phyloP scores from a whole-genome alignment of 1,139 yeast species.

The Diutina ranongensis region DNA sequence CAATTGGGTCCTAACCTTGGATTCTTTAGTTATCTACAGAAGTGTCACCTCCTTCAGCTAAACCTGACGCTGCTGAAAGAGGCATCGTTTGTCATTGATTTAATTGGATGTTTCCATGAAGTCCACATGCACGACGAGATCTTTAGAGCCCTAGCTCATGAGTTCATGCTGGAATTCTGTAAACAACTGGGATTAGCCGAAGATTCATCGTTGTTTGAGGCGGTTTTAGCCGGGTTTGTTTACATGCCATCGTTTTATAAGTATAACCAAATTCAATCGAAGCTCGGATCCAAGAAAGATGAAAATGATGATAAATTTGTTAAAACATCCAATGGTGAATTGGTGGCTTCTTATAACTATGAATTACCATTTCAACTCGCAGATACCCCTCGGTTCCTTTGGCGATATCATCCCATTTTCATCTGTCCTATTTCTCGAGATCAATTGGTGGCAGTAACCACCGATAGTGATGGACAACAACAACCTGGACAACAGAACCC shows the following conservation, averaged over 20 bases:
- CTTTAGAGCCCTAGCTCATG: conserved; percentile 29
- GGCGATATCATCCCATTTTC: conserved; percentile 69
- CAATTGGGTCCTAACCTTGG: conserved; percentile 10
- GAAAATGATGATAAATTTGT: not conserved
- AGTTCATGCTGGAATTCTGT: conserved; percentile 61
- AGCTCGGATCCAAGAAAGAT: conserved; percentile 12
- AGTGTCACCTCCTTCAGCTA: conserved; percentile 10
- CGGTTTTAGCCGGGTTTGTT: conserved; percentile 57
- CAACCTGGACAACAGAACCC: conserved; percentile 18
- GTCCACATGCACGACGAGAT: conserved; percentile 22
- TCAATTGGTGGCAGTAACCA: conserved; percentile 38
- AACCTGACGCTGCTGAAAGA: conserved; percentile 13
- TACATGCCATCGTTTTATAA: conserved; percentile 67
- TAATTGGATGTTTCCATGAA: conserved; percentile 26
- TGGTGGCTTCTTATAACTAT: conserved; percentile 9
- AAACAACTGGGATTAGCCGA: conserved; percentile 49
- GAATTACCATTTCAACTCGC: conserved; percentile 36
- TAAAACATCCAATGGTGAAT: not conserved
- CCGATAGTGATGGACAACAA: conserved; percentile 13
- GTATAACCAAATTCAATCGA: conserved; percentile 39
- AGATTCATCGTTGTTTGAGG: conserved; percentile 60
- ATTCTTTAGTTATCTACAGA: conserved; percentile 12
- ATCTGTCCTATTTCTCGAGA: conserved; percentile 89
- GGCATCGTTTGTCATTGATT: conserved; percentile 29
- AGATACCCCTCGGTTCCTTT: conserved; percentile 28